These are phyloP conservation scores for Gracilaria domingensis DNA, from an alignment of 23 red algal species.

Conservation along the genomic window DNA sequence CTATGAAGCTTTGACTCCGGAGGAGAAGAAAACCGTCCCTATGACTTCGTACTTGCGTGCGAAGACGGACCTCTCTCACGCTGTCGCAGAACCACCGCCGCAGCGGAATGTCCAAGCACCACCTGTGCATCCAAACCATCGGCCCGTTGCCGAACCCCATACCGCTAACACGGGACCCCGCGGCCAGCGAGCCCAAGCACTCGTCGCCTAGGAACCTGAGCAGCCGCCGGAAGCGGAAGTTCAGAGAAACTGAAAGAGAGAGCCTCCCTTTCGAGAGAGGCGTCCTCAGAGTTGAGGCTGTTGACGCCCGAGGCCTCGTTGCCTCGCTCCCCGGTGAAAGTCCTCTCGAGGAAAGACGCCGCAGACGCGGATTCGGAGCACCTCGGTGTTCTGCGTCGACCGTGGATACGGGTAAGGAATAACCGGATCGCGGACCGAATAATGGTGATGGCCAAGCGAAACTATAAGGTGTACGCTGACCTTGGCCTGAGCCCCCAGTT, in stretches of 20 bases:
- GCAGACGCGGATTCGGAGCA: background rate
- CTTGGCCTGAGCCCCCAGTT: constrained; percentile 17
- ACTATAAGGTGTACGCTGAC: constrained; percentile 57
- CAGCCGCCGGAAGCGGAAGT: background rate
- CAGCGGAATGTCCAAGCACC: too few relatives aligned
- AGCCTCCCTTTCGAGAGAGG: background rate
- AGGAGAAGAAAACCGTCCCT: background rate
- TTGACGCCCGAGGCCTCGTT: background rate
- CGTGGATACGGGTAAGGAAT: constrained; percentile 2
- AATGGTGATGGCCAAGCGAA: constrained; percentile 31
- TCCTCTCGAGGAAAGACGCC: background rate
- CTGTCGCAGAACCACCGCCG: too few relatives aligned
- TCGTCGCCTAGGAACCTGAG: too few relatives aligned
- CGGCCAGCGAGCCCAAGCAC: too few relatives aligned
- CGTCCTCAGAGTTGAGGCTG: constrained; percentile 2
- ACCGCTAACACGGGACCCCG: too few relatives aligned
- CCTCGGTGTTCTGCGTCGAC: constrained; percentile 1
- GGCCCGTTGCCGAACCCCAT: too few relatives aligned
- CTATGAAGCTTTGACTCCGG: background rate
- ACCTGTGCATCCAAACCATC: too few relatives aligned
- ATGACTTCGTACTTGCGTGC: background rate
- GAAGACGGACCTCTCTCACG: background rate
- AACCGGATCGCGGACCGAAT: background rate
- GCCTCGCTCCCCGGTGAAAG: constrained; percentile 9
- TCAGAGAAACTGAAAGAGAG: background rate